Evolutionary conservation across 1,284 basidiomycete species (phyloP), one percentile per base, ranked within the genome.

Genomic region (Lentinula novae-zelandiae): DNA sequence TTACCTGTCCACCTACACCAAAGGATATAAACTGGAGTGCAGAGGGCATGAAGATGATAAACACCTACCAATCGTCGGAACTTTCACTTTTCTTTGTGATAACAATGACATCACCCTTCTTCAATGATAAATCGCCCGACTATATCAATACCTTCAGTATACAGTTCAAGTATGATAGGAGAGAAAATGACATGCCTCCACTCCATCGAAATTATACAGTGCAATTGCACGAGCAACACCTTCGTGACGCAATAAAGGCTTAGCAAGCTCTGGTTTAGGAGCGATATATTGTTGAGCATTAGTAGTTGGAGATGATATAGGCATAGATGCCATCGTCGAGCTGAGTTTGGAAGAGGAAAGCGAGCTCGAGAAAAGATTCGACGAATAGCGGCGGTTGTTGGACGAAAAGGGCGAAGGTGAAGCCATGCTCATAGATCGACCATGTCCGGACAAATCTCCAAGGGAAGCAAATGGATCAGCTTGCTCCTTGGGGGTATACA

Each of bases 81-180:
- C 83, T 91, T 44, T 87, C 82, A 63, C 86, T 93, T 75, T 85
- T 90, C 70, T 89, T 81, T 17, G 86, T 83, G 15, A 96, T 81
- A 9, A 77, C 81, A 60, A 97, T 88, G 15, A 95, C 82, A 64
- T 96, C 88, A 0, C 93, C 93, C 71, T 90, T 93, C n/a, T 76
- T 80, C 71, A 97, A 92, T 0, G 89, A 88, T 48, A 97, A 71
- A 73, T 97, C 95, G 1, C 91, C 93, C 10, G 77, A 67, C 88
- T 93, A 63, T 60, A 64, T 49, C 60, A n/a, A 59, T 27, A n/a
- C 22, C 62, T 48, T 60, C 46, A 34, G 17, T 44, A 57, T 12
- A 20, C 22, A 22, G 22, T 22, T 2, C 60, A 52, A 15, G 53
- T 52, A 15, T 42, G 44, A 33, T 34, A 51, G 34, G n/a, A 36